phyloP scores from a whole-genome alignment of 352 stramenopile genomes.

The Pythium brassicae region DNA sequence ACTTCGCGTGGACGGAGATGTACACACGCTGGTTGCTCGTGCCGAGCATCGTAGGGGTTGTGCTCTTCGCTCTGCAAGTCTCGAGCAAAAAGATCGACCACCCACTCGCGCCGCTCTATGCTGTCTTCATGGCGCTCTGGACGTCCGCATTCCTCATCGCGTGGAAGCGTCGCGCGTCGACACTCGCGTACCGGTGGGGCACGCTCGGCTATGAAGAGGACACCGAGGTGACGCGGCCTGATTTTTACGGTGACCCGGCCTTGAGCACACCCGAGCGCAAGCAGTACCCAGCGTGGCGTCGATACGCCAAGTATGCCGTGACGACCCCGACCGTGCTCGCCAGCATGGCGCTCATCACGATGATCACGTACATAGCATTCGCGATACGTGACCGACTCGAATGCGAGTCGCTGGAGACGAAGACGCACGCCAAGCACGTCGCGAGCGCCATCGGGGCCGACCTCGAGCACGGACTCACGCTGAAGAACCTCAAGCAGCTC shows the following conservation, averaged over 20 bases:
- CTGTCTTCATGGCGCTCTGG: slow-evolving; percentile 89
- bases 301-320: slow-evolving; percentile 66
- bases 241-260: slow-evolving; percentile 66
- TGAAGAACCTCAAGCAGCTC: slow-evolving; percentile 49
- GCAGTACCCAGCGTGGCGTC: slow-evolving; percentile 70
- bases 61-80: slow-evolving; percentile 73
- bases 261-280: slow-evolving; percentile 27
- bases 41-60: slow-evolving; percentile 63
- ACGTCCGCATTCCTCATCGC: slow-evolving; percentile 84
- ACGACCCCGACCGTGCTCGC: slow-evolving; percentile 60
- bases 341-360: slow-evolving; percentile 54
- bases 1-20: slow-evolving; percentile 91
- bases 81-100: slow-evolving; percentile 65
- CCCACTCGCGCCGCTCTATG: slow-evolving; percentile 70
- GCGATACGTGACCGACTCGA: slow-evolving; percentile 75
- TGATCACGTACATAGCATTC: slow-evolving; percentile 65
- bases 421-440: slow-evolving; percentile 32
- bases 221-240: slow-evolving; percentile 71
- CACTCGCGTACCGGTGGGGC: slow-evolving; percentile 87
- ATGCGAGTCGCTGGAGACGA: slow-evolving; percentile 38
- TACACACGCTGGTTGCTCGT: slow-evolving; percentile 89
- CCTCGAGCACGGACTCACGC: slow-evolving; percentile 43
- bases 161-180: slow-evolving; percentile 73
- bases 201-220: slow-evolving; percentile 89
- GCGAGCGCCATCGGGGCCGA: slow-evolving; percentile 42